Base-by-base conservation (phyloP, 2,329 filamentous ascomycete genomes). In the Penicillium sp. region DNA sequence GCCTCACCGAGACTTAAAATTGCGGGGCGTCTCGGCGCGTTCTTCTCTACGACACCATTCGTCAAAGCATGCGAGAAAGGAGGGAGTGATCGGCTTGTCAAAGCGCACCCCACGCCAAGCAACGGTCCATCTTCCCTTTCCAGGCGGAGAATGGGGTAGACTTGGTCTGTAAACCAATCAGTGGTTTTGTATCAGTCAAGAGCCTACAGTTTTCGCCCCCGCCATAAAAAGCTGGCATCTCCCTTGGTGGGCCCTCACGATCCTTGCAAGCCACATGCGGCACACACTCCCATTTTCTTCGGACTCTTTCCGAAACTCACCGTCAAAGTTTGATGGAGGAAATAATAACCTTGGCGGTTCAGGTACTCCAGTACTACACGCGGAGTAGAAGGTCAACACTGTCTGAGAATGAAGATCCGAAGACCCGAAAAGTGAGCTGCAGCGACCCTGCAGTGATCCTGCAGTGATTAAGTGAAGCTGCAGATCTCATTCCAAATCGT, bases 101-200 rank as follows among this genome's bases (percentile, higher is more conserved):
- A 41, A 51, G 40, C 52, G 46, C 52, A 55, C 35, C 49, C 53
- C 53, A 53, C 49, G 53, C 53, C 53, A 56, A 56, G 49, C 1
- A 12, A 26, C 36, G 28, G 41, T 26, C 2, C 19, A 33, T 25
- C 30, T 41, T 40, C 16, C 53, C 47, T 19, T 45, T 37, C 30
- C 28, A 14, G 31, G 31, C 25, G 10, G 5, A 30, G 14, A 12
- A 52, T 11, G 14, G 41, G 30, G 38, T 40, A 36, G 11, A 16
- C 11, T 19, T 26, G n/a, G 5, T n/a, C 4, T 17, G 17, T 8
- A 10, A 10, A 26, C 53, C 53, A 56, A 56, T 47, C 19, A 42
- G 3, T 14, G 7, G 1, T 14, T 12, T 37, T 2, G n/a, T 0
- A 53, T 52, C 53, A 11, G 48, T 56, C 53, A 56, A n/a, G 45